Percentiles rank a stretch among this genome's conserved stretches.
phyloP scores from a whole-genome alignment of 805 yeast genomes.

The Wickerhamomyces queroliae region DNA sequence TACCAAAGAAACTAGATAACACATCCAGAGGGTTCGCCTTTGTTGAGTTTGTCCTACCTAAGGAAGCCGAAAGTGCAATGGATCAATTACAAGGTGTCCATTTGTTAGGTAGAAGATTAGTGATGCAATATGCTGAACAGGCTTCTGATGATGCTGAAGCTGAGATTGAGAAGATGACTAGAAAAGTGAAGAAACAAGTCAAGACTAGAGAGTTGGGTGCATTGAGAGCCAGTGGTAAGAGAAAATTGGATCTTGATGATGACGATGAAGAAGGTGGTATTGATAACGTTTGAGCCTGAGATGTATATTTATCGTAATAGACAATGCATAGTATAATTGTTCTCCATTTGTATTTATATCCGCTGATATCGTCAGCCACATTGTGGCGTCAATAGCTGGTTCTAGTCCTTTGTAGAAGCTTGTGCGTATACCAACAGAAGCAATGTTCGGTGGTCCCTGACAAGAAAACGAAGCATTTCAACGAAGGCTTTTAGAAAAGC shows the following conservation, averaged over 20 bases:
- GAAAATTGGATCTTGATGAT: conserved; percentile 60
- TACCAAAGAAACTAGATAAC: conserved; percentile 93
- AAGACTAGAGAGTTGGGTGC: conserved; percentile 73
- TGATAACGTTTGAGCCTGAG: conserved; percentile 8
- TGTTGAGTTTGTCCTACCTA: conserved; percentile 80
- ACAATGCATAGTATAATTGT: not conserved
- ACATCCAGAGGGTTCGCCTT: conserved; percentile 97
- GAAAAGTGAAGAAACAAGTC: conserved; percentile 75
- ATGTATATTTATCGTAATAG: not conserved
- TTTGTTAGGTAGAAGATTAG: conserved; percentile 89
- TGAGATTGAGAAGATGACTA: conserved; percentile 87
- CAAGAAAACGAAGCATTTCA: no score
- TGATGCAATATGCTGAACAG: conserved; percentile 85
- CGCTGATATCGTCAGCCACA: no score
- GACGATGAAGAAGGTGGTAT: conserved; percentile 30
- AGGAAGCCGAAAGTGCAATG: conserved; percentile 95
- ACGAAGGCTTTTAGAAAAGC: no score
- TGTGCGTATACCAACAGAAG: no score
- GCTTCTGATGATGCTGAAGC: conserved; percentile 82
- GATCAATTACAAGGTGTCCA: conserved; percentile 92
- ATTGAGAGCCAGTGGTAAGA: conserved; percentile 62
- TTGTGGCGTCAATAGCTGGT: no score
- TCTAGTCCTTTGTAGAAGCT: no score
- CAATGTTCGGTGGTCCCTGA: no score
- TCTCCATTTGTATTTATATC: no score